Base-by-base conservation (phyloP, 2,329 filamentous ascomycete species). In the Thielaviopsis musarum region DNA sequence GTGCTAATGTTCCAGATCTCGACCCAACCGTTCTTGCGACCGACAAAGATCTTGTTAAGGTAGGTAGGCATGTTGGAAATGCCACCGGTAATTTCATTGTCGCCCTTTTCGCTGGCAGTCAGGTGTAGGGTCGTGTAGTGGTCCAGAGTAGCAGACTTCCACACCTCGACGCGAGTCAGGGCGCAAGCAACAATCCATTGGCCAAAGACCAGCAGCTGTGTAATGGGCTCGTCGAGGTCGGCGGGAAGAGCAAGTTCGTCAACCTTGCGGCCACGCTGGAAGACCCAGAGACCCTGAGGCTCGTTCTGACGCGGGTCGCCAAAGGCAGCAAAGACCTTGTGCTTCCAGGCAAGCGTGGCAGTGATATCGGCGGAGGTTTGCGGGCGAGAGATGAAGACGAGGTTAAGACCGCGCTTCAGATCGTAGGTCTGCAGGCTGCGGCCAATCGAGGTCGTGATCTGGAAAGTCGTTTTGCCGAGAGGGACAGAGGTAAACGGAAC, bases 1-100 rank as follows among this genome's bases (percentile, higher is more conserved):
- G 88, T 95, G 68, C 87, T 94, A 62, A 98, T 76, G 68, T 98
- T 98, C 91, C 93, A 98, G 56, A 98, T 95, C 68, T 98, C 93
- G 9, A 96, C 84, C 70, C 84, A 86, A 6, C 93, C 93, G 69
- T 98, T 90, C 63, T 80, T 81, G 66, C 89, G 84, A 10, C 89
- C 94, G 2, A 89, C 87, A 64, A 97, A 89, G 52, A 98, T 81
- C 72, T 98, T 98, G 76, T 98, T 98, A 62, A 98, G 72, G 70
- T 90, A 95, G 0, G 93, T 97, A 1, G 91, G 91, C 85, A 97
- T 89, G 66, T 82, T 94, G 68, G 83, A 86, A 65, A 95, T 79
- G 56, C 85, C 83, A 24, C 87, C 87, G 0, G 87, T 89, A 60
- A 96, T 82, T 64, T 84, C 75, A 65, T 83, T 84, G 59, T 81